Evolutionary conservation across 2,329 filamentous ascomycete species (phyloP).

Genomic region (Nigrospora osmanthi): DNA sequence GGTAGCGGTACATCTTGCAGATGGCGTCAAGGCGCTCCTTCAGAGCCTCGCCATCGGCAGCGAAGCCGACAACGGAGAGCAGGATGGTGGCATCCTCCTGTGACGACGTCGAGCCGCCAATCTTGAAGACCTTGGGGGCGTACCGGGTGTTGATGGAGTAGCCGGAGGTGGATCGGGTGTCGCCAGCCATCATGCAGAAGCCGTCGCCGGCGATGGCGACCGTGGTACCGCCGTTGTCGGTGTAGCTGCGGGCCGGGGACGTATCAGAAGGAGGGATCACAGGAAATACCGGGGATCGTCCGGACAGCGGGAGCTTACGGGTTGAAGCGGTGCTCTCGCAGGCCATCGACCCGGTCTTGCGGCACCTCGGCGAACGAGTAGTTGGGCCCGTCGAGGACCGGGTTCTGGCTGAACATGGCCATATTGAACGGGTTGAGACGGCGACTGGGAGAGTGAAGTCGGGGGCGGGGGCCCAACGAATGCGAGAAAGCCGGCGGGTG

Average conservation of each 20-base stretch:
- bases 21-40: conserved; percentile 90
- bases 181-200: conserved; percentile 94
- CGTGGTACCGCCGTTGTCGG: conserved; percentile 95
- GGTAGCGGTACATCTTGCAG: conserved; percentile 98
- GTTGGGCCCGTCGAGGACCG: conserved; percentile 60
- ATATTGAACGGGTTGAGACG: conserved; percentile 29
- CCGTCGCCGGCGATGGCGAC: conserved; percentile 89
- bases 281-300: background rate
- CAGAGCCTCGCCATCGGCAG: conserved; percentile 86
- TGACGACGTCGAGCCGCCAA: conserved; percentile 81
- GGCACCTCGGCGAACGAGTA: conserved; percentile 60
- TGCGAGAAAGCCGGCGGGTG: too few species aligned
- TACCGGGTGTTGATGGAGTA: conserved; percentile 99
- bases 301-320: conserved; percentile 52
- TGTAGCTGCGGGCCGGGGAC: conserved; percentile 55
- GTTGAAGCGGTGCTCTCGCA: conserved; percentile 78
- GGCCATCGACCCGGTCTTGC: conserved; percentile 43
- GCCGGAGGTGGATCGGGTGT: conserved; percentile 90
- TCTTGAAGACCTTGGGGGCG: conserved; percentile 93
- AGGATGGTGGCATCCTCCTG: conserved; percentile 82
- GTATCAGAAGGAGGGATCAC: background rate
- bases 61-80: conserved; percentile 90
- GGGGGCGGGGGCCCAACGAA: too few species aligned
- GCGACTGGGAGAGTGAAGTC: background rate
- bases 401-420: conserved; percentile 66